phyloP scores from a whole-genome alignment of 352 stramenopile genomes.

The Blastocystis sp. region DNA sequence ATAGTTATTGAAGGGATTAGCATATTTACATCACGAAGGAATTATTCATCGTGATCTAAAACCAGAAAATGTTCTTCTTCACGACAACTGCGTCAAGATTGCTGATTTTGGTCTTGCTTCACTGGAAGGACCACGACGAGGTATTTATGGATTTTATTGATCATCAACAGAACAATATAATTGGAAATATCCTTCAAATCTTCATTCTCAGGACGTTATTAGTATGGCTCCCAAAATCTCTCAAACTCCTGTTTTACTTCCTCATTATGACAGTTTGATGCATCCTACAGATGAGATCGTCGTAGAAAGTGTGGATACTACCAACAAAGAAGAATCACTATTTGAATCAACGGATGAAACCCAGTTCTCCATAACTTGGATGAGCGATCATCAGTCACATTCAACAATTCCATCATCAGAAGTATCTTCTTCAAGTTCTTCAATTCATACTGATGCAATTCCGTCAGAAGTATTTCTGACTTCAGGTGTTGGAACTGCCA shows the following conservation, averaged over 20 bases:
- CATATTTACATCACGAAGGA: slow-evolving; percentile 41
- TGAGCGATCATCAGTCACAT: no score
- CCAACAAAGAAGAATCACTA: no score
- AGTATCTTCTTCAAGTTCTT: background rate
- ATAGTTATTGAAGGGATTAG: slow-evolving; percentile 33
- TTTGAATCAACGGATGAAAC: no score
- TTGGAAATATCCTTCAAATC: background rate
- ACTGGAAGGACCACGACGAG: slow-evolving; percentile 1
- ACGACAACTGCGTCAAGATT: slow-evolving; percentile 65
- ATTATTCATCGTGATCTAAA: no score
- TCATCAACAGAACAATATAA: background rate
- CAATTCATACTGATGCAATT: background rate
- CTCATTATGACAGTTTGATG: background rate
- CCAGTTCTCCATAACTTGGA: no score
- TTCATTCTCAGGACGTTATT: background rate
- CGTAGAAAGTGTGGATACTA: no score
- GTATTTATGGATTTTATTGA: background rate
- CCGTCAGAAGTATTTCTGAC: background rate
- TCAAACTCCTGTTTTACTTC: background rate
- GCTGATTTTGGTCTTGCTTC: slow-evolving; percentile 41
- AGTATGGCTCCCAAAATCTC: background rate
- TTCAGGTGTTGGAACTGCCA: slow-evolving; percentile 14
- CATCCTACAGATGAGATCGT: no score
- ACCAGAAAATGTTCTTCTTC: slow-evolving; percentile 92
- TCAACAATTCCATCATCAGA: background rate